Percentiles rank a stretch among this genome's conserved stretches.
phyloP scores from a whole-genome alignment of 2,329 filamentous ascomycete genomes.

The Pezicula neosporulosa region DNA sequence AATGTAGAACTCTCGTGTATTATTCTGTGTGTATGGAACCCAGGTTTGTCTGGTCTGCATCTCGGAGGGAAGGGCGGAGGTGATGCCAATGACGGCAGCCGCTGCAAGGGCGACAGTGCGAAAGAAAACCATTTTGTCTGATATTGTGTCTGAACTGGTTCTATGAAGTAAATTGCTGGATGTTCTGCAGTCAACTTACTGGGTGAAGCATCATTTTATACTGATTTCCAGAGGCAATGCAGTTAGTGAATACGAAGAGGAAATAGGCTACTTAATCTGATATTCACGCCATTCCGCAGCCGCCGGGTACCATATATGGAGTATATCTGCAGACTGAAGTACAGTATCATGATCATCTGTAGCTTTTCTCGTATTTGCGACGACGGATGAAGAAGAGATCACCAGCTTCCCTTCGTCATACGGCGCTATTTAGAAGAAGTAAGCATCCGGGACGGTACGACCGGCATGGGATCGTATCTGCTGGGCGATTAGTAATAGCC shows the following conservation, averaged over 20 bases:
- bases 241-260: not conserved
- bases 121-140: slow-evolving; percentile 13
- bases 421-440: not conserved
- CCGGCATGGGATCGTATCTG: no score
- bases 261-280: not conserved
- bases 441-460: no score
- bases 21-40: slow-evolving; percentile 17
- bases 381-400: not conserved
- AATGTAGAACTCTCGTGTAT: slow-evolving; percentile 22
- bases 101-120: slow-evolving; percentile 10
- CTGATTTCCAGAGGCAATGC: not conserved
- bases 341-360: not conserved
- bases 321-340: not conserved
- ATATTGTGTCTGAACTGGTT: not conserved
- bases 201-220: not conserved
- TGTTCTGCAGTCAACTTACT: not conserved
- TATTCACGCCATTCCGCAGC: not conserved
- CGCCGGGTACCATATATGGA: not conserved
- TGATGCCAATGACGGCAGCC: slow-evolving; percentile 8
- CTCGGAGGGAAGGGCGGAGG: slow-evolving; percentile 7
- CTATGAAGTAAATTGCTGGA: not conserved
- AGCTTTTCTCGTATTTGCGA: not conserved
- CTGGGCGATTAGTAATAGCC: no score
- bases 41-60: slow-evolving; percentile 7
- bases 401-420: not conserved